Evolutionary conservation across 768 basidiomycete genomes (phyloP), one percentile per base, ranked within the genome.

Genomic region (Boletellus ananiceps): DNA sequence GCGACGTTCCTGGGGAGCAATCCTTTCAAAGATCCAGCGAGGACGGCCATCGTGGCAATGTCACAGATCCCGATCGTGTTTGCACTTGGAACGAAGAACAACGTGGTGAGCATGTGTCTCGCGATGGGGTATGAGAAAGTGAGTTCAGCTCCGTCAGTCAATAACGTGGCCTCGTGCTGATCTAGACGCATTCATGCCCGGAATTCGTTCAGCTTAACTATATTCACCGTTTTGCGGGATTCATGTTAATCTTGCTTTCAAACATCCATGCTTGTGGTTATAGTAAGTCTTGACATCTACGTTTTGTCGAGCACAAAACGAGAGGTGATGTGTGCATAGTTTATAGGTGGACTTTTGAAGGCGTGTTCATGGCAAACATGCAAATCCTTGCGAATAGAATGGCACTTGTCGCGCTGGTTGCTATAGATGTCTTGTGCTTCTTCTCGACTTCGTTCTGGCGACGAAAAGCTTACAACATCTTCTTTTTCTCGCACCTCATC

Each of bases 221-320:
- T 59, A 60, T 82, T 21, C 81, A 83, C 58, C 78, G 80, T n/a
- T 76, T 74, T 60, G 64, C 70, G 1, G 81, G 82, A 13, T 50
- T 68, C 5, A 50, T 77, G 47, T 41, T 77, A 23, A 67, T 73
- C 18, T 23, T 78, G 19, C 62, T 71, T 9, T 63, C 69, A 5
- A 71, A 78, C 23, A 51, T 78, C 1, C 78, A 79, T 45, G 65
- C 62, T 19, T 1, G 74, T 16, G 69, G 71, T 5, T 79, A 69
- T 57, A 56, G 78, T 71, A 46, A 51, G 69, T 57, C 8, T 2
- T 32, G 7, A 33, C 2, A 25, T 33, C 36, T 21, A 5, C 31
- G 16, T 21, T 16, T 40, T 32, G 21, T 41, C 15, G 12, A 19
- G 47, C 19, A 5, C 13, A 38, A 15, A 6, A n/a, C 5, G 14